Evolutionary conservation across 2,329 filamentous ascomycete species (phyloP), one percentile per base, ranked within the genome.

Genomic region (Geosmithia putterillii): DNA sequence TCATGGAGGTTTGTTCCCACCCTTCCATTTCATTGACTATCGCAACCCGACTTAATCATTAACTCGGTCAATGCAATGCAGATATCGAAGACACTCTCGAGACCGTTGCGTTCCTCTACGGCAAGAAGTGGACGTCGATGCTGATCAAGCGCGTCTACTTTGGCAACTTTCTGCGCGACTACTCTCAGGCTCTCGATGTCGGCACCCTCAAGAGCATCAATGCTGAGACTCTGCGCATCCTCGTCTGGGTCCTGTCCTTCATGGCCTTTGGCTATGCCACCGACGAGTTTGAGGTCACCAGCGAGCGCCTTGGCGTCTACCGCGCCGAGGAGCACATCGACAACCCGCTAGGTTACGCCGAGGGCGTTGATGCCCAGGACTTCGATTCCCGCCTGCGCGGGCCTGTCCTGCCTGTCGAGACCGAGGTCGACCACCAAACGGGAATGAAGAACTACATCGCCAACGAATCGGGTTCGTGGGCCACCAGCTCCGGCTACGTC

Each of bases 391-490:
- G 92, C 21, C 76, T 96, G 7, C 82, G 92, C 42, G 84, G 81
- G 1, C 89, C 89, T 0, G 79, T 96, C 8, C 67, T 77, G 46
- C 73, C 74, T 4, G 62, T 75, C 36, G 86, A 92, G 56, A 76
- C 85, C 18, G 79, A 85, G 46, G 75, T 92, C 45, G 86, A 92
- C 54, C 65, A 66, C 28, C 66, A 74, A 6, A 92, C 86, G 1
- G 89, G 89, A n/a, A 95, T 98, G 90, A 98, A 96, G 64, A 96
- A 96, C 60, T 98, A 98, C 61, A 96, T 98, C 51, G 81, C 90
- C 47, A 96, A 95, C 55, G 90, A 96, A 59, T 69, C 66, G 14
- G 86, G 88, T 4, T 74, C 77, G 36, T 95, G 89, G 85, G 86
- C 89, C 1, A 98, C 92, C 18, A 95, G 88, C 49, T 70, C 85